Evolutionary conservation across 169 alveolate species (phyloP), one percentile per base, ranked within the genome.

Genomic region (Plasmodium knowlesi): DNA sequence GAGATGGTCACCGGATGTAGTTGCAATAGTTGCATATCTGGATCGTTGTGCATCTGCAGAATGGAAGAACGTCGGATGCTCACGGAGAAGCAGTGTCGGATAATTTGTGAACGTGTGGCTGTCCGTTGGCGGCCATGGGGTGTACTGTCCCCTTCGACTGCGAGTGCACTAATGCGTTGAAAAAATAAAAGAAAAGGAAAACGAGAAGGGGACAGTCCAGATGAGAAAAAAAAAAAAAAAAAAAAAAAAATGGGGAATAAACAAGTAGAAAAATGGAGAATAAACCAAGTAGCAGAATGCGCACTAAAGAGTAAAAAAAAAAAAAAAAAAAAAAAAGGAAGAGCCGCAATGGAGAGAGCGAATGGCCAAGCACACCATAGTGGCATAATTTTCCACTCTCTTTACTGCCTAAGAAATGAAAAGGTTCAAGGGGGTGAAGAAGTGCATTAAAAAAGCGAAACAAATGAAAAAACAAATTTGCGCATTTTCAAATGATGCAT

Each of bases 391-490:
- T 25, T n/a, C 76, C 76, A 10, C n/a, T 67, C 37, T n/a, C 76
- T 22, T 67, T 22, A 67, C 32, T 67, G 30, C n/a, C n/a, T 25
- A 9, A 22, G 14, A 25, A 67, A 41, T 79, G 32, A 30, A 79
- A 37, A 4, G 70, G 84, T 79, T 79, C 84, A 79, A 79, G 28
- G 39, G 25, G 70, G 70, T n/a, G 19, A 79, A 79, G 84, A 79
- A 79, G 84, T 79, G 84, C 84, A 79, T 61, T 79, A 79, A 79
- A n/a, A 41, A 79, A 41, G 30, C 61, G 22, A 50, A 43, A 50
- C 61, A 14, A 14, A 50, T 22, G 61, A 22, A 22, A 50, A 50
- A 19, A 50, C 16, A 41, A 10, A 79, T 14, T 5, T 79, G 16
- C 22, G 84, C 72, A 79, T 30, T 19, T 79, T 19, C 76, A 67